These are phyloP conservation scores for Saururus chinensis DNA, from an alignment of 164 flowering plant species.

Conservation along the genomic window DNA sequence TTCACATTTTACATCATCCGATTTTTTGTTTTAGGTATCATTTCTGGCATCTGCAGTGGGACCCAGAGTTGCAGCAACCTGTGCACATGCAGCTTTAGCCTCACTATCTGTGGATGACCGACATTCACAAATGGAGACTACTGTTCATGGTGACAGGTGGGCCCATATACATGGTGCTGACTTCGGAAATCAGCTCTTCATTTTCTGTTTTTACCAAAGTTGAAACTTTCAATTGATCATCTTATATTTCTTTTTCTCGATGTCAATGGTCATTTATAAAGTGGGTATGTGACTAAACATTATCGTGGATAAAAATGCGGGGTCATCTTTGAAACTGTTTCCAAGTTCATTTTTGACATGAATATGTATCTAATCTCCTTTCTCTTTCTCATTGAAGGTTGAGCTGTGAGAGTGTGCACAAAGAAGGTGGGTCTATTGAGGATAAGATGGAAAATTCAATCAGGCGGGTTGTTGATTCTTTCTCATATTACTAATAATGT, in stretches of 20 bases:
- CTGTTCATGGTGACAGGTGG: slow-evolving; percentile 42
- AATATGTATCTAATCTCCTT: neutral
- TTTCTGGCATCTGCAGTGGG: slow-evolving; percentile 91
- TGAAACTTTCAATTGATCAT: neutral
- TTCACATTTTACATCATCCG: neutral
- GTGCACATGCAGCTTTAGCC: slow-evolving; percentile 91
- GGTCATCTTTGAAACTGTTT: neutral
- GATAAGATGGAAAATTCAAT: neutral
- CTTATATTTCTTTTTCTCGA: neutral
- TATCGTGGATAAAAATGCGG: neutral
- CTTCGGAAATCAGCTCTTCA: neutral
- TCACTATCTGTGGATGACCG: slow-evolving; percentile 51
- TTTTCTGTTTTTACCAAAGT: no score
- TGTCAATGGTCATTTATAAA: neutral
- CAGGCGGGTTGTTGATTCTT: neutral
- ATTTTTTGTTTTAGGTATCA: slow-evolving; percentile 51
- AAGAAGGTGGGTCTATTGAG: slow-evolving; percentile 21
- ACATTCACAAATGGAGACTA: slow-evolving; percentile 29
- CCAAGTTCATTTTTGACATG: neutral
- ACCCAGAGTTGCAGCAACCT: slow-evolving; percentile 97
- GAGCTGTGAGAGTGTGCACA: slow-evolving; percentile 25
- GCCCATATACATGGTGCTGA: slow-evolving; percentile 1
- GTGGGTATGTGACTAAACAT: neutral
- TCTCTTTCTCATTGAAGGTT: slow-evolving; percentile 29
- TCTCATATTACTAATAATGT: neutral